Evolutionary conservation across 768 basidiomycete genomes (phyloP).

Genomic region (Gymnopilus dilepis): DNA sequence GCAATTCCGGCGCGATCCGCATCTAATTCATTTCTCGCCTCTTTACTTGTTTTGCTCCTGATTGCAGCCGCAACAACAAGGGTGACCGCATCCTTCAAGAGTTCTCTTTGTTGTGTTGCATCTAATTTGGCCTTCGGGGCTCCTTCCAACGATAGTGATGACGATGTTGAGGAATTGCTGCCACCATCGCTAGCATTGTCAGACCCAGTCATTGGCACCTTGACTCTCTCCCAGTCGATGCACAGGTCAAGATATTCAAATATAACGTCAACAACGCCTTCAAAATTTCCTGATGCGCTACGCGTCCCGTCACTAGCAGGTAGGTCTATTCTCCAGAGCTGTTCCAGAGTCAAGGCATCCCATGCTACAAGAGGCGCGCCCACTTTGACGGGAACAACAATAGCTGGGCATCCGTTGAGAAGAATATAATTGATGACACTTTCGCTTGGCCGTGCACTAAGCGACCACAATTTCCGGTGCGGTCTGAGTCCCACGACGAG

Average conservation of each 20-base stretch:
- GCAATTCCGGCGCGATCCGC: conserved; percentile 64
- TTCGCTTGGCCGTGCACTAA: conserved; percentile 61
- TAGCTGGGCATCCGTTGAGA: conserved; percentile 63
- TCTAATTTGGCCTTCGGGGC: conserved; percentile 13
- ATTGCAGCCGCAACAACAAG: conserved; percentile 61
- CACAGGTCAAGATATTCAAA: conserved; percentile 66
- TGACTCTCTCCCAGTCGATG: conserved; percentile 63
- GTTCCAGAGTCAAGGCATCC: conserved; percentile 63
- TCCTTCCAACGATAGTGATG: background rate
- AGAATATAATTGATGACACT: conserved; percentile 68
- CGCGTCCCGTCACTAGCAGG: conserved; percentile 40
- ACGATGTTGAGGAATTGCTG: background rate
- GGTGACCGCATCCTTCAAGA: conserved; percentile 51
- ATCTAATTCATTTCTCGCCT: conserved; percentile 61
- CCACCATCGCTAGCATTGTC: background rate
- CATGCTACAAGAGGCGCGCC: conserved; percentile 70
- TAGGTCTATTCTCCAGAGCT: conserved; percentile 57
- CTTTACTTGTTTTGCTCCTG: conserved; percentile 55
- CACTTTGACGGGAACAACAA: conserved; percentile 62
- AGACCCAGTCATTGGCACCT: conserved; percentile 30
- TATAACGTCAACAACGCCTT: conserved; percentile 58
- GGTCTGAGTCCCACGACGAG: conserved; percentile 64
- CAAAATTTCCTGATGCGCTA: conserved; percentile 44
- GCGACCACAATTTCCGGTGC: conserved; percentile 63
- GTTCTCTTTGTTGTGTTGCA: conserved; percentile 36